phyloP scores from a whole-genome alignment of 441 rosid genomes.

The Pelargonium citronellum region DNA sequence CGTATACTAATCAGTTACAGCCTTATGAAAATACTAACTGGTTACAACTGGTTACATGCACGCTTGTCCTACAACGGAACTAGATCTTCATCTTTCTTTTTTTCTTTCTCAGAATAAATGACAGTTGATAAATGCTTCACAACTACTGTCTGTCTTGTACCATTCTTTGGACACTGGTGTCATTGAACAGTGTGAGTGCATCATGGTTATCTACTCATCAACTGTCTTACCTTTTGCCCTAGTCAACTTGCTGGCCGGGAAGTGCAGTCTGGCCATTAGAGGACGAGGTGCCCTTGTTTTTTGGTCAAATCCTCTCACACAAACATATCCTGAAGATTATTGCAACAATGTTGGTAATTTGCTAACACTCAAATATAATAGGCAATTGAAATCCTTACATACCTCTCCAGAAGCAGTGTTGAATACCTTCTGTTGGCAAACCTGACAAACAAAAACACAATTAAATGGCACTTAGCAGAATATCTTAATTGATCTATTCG shows the following conservation, averaged over 20 bases:
- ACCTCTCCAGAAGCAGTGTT: slow-evolving; percentile 93
- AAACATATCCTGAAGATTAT: slow-evolving; percentile 69
- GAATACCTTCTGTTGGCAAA: slow-evolving; percentile 68
- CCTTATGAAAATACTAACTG: not conserved
- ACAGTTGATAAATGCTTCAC: slow-evolving; percentile 22
- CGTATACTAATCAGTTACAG: not conserved
- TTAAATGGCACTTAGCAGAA: slow-evolving; percentile 1
- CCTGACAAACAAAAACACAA: slow-evolving; percentile 38
- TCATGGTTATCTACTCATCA: slow-evolving; percentile 17
- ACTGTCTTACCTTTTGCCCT: slow-evolving; percentile 33
- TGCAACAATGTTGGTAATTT: not conserved
- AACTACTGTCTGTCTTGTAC: slow-evolving; percentile 13
- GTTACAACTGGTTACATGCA: slow-evolving; percentile 25
- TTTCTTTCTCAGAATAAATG: slow-evolving; percentile 15
- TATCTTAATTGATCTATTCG: slow-evolving; percentile 8
- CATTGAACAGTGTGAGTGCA: slow-evolving; percentile 12
- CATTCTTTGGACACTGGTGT: slow-evolving; percentile 18
- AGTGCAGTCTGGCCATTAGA: slow-evolving; percentile 67
- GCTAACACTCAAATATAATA: not conserved
- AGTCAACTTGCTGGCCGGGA: slow-evolving; percentile 57
- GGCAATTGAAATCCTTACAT: slow-evolving; percentile 16
- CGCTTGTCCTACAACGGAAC: slow-evolving; percentile 20
- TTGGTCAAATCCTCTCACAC: slow-evolving; percentile 86
- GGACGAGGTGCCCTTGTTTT: slow-evolving; percentile 75
- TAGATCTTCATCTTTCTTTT: slow-evolving; percentile 13